Evolutionary conservation across 176 grass and related monocot species (phyloP), one percentile per base, ranked within the genome.

Genomic region (Oropetium thomaeum): DNA sequence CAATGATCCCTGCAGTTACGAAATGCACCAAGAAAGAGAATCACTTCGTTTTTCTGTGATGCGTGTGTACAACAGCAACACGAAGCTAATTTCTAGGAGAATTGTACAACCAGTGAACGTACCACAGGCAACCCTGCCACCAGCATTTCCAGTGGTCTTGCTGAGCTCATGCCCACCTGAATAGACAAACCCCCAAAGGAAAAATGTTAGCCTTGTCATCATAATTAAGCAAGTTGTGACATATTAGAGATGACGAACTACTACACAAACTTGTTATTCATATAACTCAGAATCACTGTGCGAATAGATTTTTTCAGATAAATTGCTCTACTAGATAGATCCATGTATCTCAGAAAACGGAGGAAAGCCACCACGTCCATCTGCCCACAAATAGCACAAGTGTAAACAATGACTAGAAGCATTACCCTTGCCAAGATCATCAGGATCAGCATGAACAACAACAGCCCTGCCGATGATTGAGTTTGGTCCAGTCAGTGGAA

Each of bases 381-480:
- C 43, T 10, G 7, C 63, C 68, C 4, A 75, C 15, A 68, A 47
- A 65, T 38, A 47, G 20, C 23, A 39, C 31, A 62, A 28, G 10
- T 22, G 42, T 58, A 54, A 57, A 45, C 19, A 51, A 37, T 65
- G 16, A 37, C 42, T 17, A 31, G 32, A 38, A 69, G 29, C 37
- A 87, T 85, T 89, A 96, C 85, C 92, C 84, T 81, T 89, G 62
- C 88, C 92, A 80, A 96, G 86, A 71, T 96, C 92, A 79, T 91
- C 92, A 79, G 86, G 80, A 34, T 90, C 82, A 26, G 88, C 88
- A 67, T 95, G 92, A 64, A 96, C 92, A 71, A 93, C 91, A 43
- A 96, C 73, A 63, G 92, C 88, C 31, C 92, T 82, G 49, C 92
- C 92, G 71, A 91, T 82, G 61, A 96, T 82, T 10, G 92, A 86